Conservation (phyloP, 2,329 filamentous ascomycete genomes). For the Monilinia fructigena region DNA sequence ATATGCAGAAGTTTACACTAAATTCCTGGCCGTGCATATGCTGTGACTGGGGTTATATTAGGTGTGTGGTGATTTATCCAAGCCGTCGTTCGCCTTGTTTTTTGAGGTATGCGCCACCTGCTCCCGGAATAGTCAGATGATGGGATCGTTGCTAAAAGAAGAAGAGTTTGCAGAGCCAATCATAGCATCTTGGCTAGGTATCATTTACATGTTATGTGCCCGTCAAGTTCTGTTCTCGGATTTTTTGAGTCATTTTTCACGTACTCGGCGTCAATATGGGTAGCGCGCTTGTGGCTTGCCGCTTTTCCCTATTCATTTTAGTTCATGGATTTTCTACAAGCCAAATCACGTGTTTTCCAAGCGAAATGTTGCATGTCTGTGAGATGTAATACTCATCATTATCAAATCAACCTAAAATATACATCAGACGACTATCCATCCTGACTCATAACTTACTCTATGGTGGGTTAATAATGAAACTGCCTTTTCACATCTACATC, state of each 20-base stretch:
- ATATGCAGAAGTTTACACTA: constrained; percentile 12
- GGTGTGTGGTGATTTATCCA: constrained; percentile 5
- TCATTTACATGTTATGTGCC: neutral
- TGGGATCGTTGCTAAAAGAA: neutral
- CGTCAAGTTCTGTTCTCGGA: no score
- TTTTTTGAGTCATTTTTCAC: no score
- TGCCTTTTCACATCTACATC: no score
- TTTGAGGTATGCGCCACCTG: neutral
- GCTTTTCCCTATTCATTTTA: no score
- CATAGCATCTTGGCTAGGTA: neutral
- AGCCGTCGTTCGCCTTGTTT: constrained; percentile 19
- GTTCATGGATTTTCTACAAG: no score
- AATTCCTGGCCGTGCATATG: constrained; percentile 10
- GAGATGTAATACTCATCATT: no score
- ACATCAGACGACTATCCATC: neutral
- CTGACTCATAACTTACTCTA: no score
- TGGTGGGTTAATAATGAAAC: no score
- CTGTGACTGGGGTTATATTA: constrained; percentile 8
- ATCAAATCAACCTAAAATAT: neutral
- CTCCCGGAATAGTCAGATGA: constrained; percentile 13
- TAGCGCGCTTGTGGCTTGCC: no score
- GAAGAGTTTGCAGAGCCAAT: neutral
- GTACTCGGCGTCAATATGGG: no score
- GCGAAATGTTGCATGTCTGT: no score
- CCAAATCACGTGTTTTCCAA: no score